A percentile compares a stretch with the other conserved stretches of the same genome.
Conservation (phyloP, 164 flowering plant genomes). For the Umbellularia californica region DNA sequence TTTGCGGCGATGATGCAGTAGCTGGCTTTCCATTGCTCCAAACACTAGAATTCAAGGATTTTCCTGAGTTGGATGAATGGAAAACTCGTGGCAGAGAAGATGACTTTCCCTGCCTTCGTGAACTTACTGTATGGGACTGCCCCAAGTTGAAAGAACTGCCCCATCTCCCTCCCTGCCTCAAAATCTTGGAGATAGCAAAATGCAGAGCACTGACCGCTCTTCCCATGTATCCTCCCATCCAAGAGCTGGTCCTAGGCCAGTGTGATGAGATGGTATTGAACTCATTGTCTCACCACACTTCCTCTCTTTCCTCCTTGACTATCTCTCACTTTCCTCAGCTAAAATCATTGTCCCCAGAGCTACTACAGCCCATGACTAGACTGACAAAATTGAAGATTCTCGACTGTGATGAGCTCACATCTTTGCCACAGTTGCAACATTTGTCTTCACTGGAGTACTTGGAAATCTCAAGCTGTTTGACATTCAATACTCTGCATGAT, state of each 20-base stretch:
- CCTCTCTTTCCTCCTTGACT: neutral
- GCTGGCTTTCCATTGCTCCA: neutral
- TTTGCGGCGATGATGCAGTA: neutral
- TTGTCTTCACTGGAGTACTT: neutral
- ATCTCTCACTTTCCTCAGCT: neutral
- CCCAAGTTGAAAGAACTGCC: neutral
- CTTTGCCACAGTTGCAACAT: constrained; percentile 2
- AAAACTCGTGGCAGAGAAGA: neutral
- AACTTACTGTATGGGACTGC: neutral
- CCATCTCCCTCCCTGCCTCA: neutral
- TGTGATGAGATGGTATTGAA: neutral
- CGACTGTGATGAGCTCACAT: neutral
- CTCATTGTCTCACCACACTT: neutral
- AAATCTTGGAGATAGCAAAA: too few relatives aligned
- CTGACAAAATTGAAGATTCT: neutral
- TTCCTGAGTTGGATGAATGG: neutral
- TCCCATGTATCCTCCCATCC: too few relatives aligned
- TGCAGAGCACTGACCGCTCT: too few relatives aligned
- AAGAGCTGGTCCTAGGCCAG: too few relatives aligned
- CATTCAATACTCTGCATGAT: too few relatives aligned
- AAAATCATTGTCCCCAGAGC: neutral
- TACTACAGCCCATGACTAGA: neutral
- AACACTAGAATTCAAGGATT: neutral
- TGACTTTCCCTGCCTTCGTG: neutral
- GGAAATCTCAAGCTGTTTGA: neutral